Evolutionary conservation across 441 rosid species (phyloP).

Genomic region (Euphorbia schlechtendalii): DNA sequence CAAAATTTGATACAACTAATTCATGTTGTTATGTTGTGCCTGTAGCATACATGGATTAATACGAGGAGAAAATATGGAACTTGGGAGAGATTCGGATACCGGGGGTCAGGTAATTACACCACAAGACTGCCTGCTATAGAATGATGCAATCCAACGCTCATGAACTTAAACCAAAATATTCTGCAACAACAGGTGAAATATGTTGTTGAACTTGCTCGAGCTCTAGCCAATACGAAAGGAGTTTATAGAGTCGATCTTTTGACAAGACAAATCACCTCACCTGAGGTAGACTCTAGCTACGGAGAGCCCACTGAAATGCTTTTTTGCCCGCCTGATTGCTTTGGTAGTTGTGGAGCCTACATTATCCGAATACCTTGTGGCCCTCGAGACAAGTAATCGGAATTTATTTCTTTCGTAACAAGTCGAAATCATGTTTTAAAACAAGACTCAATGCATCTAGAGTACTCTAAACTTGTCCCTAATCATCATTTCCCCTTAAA

Average conservation of each 20-base stretch:
- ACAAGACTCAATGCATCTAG: too few relatives aligned
- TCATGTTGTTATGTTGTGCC: background rate
- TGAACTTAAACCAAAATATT: background rate
- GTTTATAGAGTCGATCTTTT: conserved; percentile 59
- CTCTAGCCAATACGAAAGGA: conserved; percentile 53
- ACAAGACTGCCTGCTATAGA: background rate
- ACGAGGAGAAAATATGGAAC: conserved; percentile 81
- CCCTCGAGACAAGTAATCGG: conserved; percentile 43
- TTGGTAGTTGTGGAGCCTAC: conserved; percentile 60
- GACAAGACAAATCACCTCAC: conserved; percentile 61
- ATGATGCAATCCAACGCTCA: background rate
- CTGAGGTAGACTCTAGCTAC: conserved; percentile 60
- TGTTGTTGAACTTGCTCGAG: conserved; percentile 67
- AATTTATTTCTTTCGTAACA: background rate
- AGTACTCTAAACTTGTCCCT: too few relatives aligned
- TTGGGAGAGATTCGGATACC: conserved; percentile 76
- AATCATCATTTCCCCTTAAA: too few relatives aligned
- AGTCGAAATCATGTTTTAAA: background rate
- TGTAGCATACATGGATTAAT: conserved; percentile 59
- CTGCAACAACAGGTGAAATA: conserved; percentile 47
- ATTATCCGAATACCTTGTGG: conserved; percentile 65
- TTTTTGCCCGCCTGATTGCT: conserved; percentile 57
- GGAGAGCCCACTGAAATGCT: conserved; percentile 87
- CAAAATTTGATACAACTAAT: too few relatives aligned
- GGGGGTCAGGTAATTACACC: conserved; percentile 56